A percentile compares a stretch with the other conserved stretches of the same genome.
phyloP scores from a whole-genome alignment of 371 early-diverging fungal genomes.

The Saksenaea vasiformis region DNA sequence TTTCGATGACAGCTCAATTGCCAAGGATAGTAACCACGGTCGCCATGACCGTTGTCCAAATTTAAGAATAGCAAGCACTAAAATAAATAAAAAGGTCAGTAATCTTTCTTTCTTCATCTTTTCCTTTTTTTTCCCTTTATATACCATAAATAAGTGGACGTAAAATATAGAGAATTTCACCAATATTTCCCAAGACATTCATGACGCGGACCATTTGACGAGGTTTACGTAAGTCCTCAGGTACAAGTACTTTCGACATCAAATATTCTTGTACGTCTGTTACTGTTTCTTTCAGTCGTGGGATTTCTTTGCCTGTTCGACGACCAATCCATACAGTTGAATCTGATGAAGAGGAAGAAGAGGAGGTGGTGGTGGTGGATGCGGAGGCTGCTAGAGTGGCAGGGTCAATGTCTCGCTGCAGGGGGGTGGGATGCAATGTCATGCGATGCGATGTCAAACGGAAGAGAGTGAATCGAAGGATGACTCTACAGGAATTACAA shows the following conservation, averaged over 20 bases:
- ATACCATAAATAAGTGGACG: constrained; percentile 85
- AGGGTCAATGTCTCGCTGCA: constrained; percentile 73
- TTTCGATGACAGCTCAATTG: constrained; percentile 68
- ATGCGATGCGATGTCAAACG: constrained; percentile 65
- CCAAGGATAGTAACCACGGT: constrained; percentile 84
- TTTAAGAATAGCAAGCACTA: constrained; percentile 74
- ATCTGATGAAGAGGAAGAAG: no score
- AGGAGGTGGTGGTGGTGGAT: no score
- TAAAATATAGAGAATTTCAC: constrained; percentile 82
- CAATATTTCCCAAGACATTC: constrained; percentile 58
- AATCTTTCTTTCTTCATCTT: neutral
- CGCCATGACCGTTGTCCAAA: constrained; percentile 80
- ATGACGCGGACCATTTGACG: constrained; percentile 69
- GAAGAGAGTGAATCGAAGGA: constrained; percentile 62
- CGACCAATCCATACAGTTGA: constrained; percentile 41
- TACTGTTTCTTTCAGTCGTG: constrained; percentile 30
- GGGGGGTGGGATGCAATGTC: constrained; percentile 65
- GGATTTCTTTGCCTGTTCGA: constrained; percentile 41
- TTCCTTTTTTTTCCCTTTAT: constrained; percentile 6
- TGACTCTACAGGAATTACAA: constrained; percentile 44
- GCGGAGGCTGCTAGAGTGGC: constrained; percentile 16
- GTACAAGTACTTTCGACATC: constrained; percentile 62
- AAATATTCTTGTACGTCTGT: constrained; percentile 67
- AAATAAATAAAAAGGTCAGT: neutral
- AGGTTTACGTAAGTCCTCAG: constrained; percentile 65